Evolutionary conservation across 148 eudicot species (phyloP), one percentile per base, ranked within the genome.

Genomic region (Chenopodium suecicum): DNA sequence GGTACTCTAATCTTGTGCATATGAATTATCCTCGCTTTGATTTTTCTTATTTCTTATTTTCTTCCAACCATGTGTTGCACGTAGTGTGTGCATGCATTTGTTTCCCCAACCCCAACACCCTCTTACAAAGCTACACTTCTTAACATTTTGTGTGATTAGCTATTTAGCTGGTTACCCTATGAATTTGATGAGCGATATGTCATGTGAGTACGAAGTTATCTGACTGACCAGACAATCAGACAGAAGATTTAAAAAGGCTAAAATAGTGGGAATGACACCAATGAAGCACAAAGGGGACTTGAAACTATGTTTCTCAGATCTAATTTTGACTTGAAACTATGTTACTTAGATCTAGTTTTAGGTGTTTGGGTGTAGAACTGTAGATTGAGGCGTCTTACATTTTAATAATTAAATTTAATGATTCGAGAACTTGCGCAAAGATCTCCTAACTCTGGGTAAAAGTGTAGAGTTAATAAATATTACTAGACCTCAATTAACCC

Each of bases 1-100:
- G 99, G 98, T 95, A 88, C 25, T 76, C 74, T 73, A 2, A 17
- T 72, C 76, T 63, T 50, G 77, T 66, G 9, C 19, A 29, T 65
- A 20, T 27, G 29, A 25, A 48, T 17, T 78, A 19, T 69, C 32
- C 32, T 31, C 1, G 2, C n/a, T 17, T 20, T 0, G 8, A 17
- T 20, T 1, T 8, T 20, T 79, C 70, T 23, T 52, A 1, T 23
- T 72, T 9, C 27, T 9, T 10, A 22, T n/a, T 22, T 20, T 20
- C 48, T 71, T 56, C 62, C 19, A 16, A 70, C 9, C 12, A 19
- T 74, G 64, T 14, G 58, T 29, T 19, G 7, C 37, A 56, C 9
- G 7, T 19, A 16, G 37, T 58, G 22, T 10, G 4, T 58, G 44
- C 7, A 5, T 75, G 16, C 17, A 54, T 31, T 29, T 31, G 46